These are phyloP conservation scores for Solanum medicagineum DNA, from an alignment of 257 asterid species.

Conservation along the genomic window DNA sequence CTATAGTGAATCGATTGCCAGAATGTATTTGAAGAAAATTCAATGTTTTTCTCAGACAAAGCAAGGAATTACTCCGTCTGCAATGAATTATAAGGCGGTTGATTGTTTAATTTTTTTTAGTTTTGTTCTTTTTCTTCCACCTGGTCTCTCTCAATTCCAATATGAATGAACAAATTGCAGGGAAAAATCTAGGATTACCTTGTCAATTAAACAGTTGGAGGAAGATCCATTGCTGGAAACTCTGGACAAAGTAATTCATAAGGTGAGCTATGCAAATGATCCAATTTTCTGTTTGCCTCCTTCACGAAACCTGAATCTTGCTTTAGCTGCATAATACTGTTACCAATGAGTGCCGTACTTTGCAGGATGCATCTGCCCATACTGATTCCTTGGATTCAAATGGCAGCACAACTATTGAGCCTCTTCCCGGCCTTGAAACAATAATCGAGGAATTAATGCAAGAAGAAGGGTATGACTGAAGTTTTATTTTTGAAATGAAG, in stretches of 20 bases:
- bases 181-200: slow-evolving; percentile 54
- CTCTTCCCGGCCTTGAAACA: slow-evolving; percentile 81
- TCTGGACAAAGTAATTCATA: slow-evolving; percentile 85
- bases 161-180: background rate
- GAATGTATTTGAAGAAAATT: background rate
- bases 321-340: background rate
- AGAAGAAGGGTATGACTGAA: slow-evolving; percentile 73
- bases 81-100: background rate
- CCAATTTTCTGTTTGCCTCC: background rate
- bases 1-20: background rate
- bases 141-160: background rate
- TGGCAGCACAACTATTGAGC: slow-evolving; percentile 43
- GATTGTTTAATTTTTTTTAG: background rate
- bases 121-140: background rate
- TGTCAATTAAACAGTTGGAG: slow-evolving; percentile 87
- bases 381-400: slow-evolving; percentile 12
- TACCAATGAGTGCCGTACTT: background rate
- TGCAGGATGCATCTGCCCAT: slow-evolving; percentile 40
- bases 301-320: background rate
- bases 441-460: slow-evolving; percentile 65
- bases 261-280: slow-evolving; percentile 26
- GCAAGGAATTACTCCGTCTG: background rate
- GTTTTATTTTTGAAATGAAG: background rate
- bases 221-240: slow-evolving; percentile 94
- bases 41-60: background rate